These are phyloP conservation scores for Thinopyrum elongatum DNA, from an alignment of 176 grass and related monocot genomes.

Conservation along the genomic window DNA sequence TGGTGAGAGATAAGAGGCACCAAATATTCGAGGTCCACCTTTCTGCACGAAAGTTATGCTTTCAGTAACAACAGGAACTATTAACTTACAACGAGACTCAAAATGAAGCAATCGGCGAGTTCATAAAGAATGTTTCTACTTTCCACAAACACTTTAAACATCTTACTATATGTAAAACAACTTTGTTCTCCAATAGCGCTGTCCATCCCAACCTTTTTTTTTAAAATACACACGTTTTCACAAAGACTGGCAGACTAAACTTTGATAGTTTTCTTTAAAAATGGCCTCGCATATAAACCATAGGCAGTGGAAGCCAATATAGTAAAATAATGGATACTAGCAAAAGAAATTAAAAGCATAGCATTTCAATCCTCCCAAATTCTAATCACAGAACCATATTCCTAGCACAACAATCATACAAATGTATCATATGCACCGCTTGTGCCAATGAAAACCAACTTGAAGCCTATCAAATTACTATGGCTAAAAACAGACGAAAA, in stretches of 20 bases:
- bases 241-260: constrained; percentile 10
- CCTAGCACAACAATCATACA: neutral
- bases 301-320: neutral
- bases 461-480: neutral
- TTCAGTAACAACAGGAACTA: neutral
- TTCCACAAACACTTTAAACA: neutral
- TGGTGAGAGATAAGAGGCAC: constrained; percentile 34
- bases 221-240: neutral
- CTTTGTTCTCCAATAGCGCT: neutral
- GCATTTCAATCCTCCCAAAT: neutral
- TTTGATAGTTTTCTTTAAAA: neutral
- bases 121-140: neutral
- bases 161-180: neutral
- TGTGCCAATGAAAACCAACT: neutral
- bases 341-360: neutral
- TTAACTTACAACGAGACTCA: neutral
- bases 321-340: neutral
- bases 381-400: neutral
- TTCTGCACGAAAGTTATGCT: constrained; percentile 15
- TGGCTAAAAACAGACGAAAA: neutral
- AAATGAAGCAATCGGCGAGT: neutral
- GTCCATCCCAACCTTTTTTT: neutral
- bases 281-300: neutral
- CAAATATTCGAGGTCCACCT: constrained; percentile 45
- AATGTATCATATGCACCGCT: neutral